Evolutionary conservation across 2,329 filamentous ascomycete genomes (phyloP).

Genomic region (Fusarium ramigenum): DNA sequence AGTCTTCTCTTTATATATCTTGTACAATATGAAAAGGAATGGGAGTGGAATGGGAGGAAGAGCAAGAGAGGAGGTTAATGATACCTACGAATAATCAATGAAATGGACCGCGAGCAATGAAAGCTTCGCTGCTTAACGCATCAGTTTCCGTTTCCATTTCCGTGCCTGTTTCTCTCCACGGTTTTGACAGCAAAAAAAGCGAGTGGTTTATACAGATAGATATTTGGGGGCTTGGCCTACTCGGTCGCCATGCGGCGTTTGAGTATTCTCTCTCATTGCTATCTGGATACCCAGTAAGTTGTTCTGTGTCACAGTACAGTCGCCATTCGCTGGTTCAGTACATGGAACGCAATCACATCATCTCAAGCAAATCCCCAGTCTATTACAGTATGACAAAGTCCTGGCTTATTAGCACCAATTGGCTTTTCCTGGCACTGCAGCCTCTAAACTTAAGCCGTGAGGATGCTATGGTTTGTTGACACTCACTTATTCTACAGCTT

Average conservation of each 20-base stretch:
- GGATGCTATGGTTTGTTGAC: too few species aligned
- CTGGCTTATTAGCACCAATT: not conserved
- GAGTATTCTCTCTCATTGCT: not conserved
- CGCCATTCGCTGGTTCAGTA: not conserved
- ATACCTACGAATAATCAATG: slow-evolving; percentile 26
- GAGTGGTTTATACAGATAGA: not conserved
- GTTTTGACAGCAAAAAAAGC: not conserved
- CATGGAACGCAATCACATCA: not conserved
- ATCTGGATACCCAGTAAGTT: not conserved
- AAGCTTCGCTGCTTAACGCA: not conserved
- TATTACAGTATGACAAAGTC: not conserved
- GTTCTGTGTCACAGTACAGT: not conserved
- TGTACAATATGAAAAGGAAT: not conserved
- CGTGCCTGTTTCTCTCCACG: not conserved
- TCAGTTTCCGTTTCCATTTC: not conserved
- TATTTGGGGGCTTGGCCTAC: not conserved
- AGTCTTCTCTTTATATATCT: not conserved
- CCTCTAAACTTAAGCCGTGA: too few species aligned
- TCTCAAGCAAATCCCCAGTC: not conserved
- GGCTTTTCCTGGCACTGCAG: not conserved
- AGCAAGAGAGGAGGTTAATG: slow-evolving; percentile 5
- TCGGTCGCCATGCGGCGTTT: not conserved
- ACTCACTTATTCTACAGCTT: not conserved
- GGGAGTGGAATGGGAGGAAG: not conserved
- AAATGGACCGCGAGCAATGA: not conserved